Base-by-base conservation (phyloP, 2,329 filamentous ascomycete species). In the Sarocladiaceae sp. region DNA sequence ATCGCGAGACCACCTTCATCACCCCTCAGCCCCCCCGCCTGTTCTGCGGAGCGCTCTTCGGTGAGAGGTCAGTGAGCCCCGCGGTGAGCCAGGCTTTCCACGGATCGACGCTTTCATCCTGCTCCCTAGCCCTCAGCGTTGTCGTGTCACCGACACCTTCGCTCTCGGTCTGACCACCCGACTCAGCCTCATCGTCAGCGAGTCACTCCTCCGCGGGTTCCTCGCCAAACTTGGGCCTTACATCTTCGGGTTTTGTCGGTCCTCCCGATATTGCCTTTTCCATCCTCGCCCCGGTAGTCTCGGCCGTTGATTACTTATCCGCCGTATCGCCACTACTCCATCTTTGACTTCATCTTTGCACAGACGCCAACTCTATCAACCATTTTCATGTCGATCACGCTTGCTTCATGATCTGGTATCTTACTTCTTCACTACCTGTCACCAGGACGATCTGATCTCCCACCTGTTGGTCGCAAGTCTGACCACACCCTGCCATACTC, bases 41-140 rank as follows among this genome's bases (percentile, higher is more conserved):
- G n/a, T n/a, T n/a, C n/a, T n/a, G n/a, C n/a, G 27, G 47, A 43
- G 47, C 45, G 50, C 42, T 34, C 20, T 37, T 18, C 7, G 21
- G 20, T 45, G 43, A 31, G n/a, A 40, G 35, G 42, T 44, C 34
- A 45, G 39, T 5, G 9, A 20, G 21, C 29, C 29, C 37, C 35
- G 37, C 43, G 34, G 24, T 15, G 20, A 26, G 16, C 23, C 20
- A 37, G 21, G 4, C 27, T 13, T 42, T 21, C 34, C 44, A 21
- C n/a, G 5, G 21, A 23, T 23, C 24, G n/a, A 29, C 16, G 33
- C 24, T 13, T 40, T 37, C 23, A 11, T 21, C 4, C 42, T 48
- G 46, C 45, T 45, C 37, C 48, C 42, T 45, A 43, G 45, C 42
- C 15, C 26, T 41, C 37, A 27, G 37, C 37, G 19, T 41, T 24